Evolutionary conservation across 257 asterid genomes (phyloP), one percentile per base, ranked within the genome.

Genomic region (Ligustrum vulgare): DNA sequence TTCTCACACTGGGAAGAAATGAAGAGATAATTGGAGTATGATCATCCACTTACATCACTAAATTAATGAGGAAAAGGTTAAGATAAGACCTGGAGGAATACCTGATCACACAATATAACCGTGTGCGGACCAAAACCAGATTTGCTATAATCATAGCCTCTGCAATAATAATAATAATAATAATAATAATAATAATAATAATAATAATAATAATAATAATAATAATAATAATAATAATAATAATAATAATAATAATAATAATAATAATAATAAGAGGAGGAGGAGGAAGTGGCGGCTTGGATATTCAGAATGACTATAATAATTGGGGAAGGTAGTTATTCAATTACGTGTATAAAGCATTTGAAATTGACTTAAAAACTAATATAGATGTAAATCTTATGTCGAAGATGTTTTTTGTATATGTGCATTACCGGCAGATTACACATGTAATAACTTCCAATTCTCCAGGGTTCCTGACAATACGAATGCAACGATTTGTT

Each of bases 91-190:
- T 67, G 78, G 79, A 66, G 72, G 77, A 84, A 76, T 87, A 93
- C 99, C 99, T 95, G 99, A 79, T 93, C 97, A 69, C 99, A 95
- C 49, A 95, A 84, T 82, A 95, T 91, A 80, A 95, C 99, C 22
- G 99, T 95, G 56, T 96, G 97, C 66, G 98, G 99, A 73, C 99
- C 99, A 89, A 95, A 95, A 74, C 99, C 99, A 72, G 97, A 83
- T 82, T 91, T 91, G 86, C 99, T 95, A 72, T 85, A 95, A 86
- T 95, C 99, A 69, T 91, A 89, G 75, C 94, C 98, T 83, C 99
- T 95, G 93, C 82, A 77, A 63, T 32, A 56, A 64, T 28, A 28
- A 28, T 28, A 28, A 28, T 28, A 28, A 28, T 28, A 28, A 28
- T 28, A 28, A 28, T 28, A 28, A 28, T 28, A 28, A 28, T 28